A percentile compares a stretch with the other conserved stretches of the same genome.
These are phyloP conservation scores for Tylopilus cervinicoccineus DNA, from an alignment of 768 basidiomycete species.

Conservation along the genomic window DNA sequence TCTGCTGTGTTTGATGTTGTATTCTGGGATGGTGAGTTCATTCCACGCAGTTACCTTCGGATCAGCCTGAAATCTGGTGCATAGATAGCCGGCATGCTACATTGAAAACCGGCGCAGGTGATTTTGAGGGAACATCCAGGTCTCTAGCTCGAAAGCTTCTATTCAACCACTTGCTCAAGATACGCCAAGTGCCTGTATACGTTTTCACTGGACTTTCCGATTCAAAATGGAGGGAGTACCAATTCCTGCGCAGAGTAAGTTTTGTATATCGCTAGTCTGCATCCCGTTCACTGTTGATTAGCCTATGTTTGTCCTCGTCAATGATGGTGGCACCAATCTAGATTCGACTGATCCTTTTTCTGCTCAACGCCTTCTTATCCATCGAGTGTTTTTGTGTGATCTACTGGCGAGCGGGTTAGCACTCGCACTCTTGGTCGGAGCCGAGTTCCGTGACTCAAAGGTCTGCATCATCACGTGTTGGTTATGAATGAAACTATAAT, in stretches of 20 bases:
- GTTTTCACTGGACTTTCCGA: constrained; percentile 45
- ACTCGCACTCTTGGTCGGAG: constrained; percentile 47
- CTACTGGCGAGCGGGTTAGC: constrained; percentile 48
- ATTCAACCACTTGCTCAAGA: constrained; percentile 43
- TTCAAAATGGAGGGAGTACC: constrained; percentile 46
- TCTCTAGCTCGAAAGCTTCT: constrained; percentile 50
- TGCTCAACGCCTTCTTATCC: constrained; percentile 36
- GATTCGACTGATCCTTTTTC: constrained; percentile 8
- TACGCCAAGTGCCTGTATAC: constrained; percentile 40
- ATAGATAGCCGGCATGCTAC: constrained; percentile 46
- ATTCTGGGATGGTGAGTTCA: constrained; percentile 51
- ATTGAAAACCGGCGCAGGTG: constrained; percentile 33
- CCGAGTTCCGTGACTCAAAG: constrained; percentile 62
- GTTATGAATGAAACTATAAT: neutral
- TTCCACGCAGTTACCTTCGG: neutral
- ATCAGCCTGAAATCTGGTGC: neutral
- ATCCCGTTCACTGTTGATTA: constrained; percentile 24
- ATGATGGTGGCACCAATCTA: constrained; percentile 43
- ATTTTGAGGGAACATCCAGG: constrained; percentile 42
- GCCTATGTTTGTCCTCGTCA: constrained; percentile 66
- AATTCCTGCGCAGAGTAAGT: constrained; percentile 37
- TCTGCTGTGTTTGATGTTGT: constrained; percentile 57
- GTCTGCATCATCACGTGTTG: constrained; percentile 26
- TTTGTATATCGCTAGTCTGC: neutral
- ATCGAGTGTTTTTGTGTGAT: constrained; percentile 47